Base-by-base conservation (phyloP, 768 basidiomycete species). In the Thelephora ganbajun region DNA sequence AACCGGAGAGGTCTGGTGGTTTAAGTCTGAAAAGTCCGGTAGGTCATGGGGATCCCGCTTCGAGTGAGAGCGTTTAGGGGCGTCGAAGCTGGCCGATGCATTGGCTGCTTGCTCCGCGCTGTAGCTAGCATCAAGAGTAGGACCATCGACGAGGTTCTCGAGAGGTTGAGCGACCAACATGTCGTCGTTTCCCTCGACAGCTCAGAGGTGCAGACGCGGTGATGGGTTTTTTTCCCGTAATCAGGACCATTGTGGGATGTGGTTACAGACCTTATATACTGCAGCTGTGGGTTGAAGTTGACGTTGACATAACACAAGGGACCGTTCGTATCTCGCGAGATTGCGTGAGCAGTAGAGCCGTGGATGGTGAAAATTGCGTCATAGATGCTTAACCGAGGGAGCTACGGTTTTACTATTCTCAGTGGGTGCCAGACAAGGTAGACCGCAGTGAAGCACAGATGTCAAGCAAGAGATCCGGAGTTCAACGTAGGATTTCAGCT, bases 21-120 rank as follows among this genome's bases (percentile, higher is more conserved):
- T 26, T 66, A 52, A 45, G 60, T 64, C 33, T 57, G 67, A 64
- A 55, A 83, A 82, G 2, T 59, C 60, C 5, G 83, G 82, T 3
- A 76, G 51, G 16, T 63, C 55, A 55, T 83, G 83, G 14, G 78
- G 80, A 52, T 80, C 68, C 18, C 65, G 63, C 26, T 9, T 30
- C 26, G 26, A 9, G 26, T 9, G 26, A 30, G 26, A 30, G 26
- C 9, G 26, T 9, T 4, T 9, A 9, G 26, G 26, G 26, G 26
- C 26, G 26, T 30, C 26, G 39, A 41, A 18, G 14, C 39, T 41
- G 16, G 39, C 39, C 16, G 39, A 16, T 9, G 39, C 39, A 6
- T 16, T 14, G 4, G 39, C 39, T 7, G 39, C 39, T 2, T 16
- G 7, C 2, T 7, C 9, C 22, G 16, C 3, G 39, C 39, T 41